Evolutionary conservation across 2,329 filamentous ascomycete genomes (phyloP).

Genomic region (Aspergillus sp.): DNA sequence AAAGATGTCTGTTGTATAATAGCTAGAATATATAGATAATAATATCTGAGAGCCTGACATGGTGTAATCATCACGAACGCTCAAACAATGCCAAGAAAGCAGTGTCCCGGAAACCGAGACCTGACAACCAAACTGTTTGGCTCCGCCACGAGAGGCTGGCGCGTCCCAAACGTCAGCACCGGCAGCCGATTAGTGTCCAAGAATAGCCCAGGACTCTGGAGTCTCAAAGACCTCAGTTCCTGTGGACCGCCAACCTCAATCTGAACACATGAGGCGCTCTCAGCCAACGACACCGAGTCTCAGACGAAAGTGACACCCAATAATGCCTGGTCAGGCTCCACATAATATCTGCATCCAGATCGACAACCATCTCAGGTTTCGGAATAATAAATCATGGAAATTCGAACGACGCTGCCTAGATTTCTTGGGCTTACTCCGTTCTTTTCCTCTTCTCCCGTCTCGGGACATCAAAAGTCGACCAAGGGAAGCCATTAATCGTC

Average conservation of each 20-base stretch:
- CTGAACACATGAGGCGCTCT: conserved; percentile 1
- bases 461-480: background rate
- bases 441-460: background rate
- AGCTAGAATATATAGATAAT: background rate
- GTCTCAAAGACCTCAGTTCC: background rate
- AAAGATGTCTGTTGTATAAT: background rate
- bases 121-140: background rate
- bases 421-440: background rate
- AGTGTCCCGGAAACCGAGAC: conserved; percentile 2
- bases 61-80: background rate
- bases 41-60: background rate
- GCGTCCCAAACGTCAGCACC: conserved; percentile 18
- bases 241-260: background rate
- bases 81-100: conserved; percentile 11
- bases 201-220: conserved; percentile 15
- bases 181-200: conserved; percentile 14
- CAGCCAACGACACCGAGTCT: conserved; percentile 3
- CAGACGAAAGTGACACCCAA: conserved; percentile 9
- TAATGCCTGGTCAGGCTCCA: conserved; percentile 8
- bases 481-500: background rate
- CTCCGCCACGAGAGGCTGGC: conserved; percentile 19
- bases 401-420: conserved; percentile 5
- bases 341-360: conserved; percentile 11
- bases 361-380: conserved; percentile 5
- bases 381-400: conserved; percentile 7